Evolutionary conservation across 208 protist genomes (phyloP), one percentile per base, ranked within the genome.

Genomic region (Acanthamoeba polyphaga): DNA sequence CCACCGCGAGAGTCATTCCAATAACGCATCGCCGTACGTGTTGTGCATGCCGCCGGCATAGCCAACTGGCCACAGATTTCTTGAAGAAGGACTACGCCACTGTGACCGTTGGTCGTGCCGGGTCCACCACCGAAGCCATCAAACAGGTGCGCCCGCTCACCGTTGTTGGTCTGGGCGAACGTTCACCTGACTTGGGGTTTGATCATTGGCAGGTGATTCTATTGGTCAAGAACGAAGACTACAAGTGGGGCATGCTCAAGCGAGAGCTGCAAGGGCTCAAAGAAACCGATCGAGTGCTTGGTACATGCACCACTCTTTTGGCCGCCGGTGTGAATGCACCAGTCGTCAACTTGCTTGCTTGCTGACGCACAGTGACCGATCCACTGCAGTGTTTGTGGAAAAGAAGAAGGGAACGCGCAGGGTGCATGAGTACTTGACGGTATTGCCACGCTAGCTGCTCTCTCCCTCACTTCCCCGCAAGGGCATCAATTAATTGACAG

Each of bases 401-500:
- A 99, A 99, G 92, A 99, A 99, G 97, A 97, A 98, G 58, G 98
- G 98, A 60, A 99, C 99, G 43, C 98, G 99, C 93, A 96, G 97
- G 93, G 95, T 99, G 29, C 98, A 99, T 92, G 97, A 98, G 46
- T 99, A 98, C 95, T 97, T 99, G 7, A 96, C 95, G 82, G 95
- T 78, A 72, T 12, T 72, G 46, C 46, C 9, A 49, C 9, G 46
- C 46, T 13, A 49, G 46, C 46, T 49, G 46, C 43, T 49, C 34
- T 38, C 46, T 49, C 46, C 66, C 6, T 34, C 66, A 72, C 55
- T 22, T 12, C 19, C 55, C 12, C 15, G 15, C 55, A 60, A 60
- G 19, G 1, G 27, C 24, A 24, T 34, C 29, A 72, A 29, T 24
- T 38, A 15, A n/a, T 38, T 43, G 38, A 43, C 29, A n/a, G 24